These are phyloP conservation scores for Diaporthe sp. DNA, from an alignment of 2,329 filamentous ascomycete genomes.

Conservation along the genomic window DNA sequence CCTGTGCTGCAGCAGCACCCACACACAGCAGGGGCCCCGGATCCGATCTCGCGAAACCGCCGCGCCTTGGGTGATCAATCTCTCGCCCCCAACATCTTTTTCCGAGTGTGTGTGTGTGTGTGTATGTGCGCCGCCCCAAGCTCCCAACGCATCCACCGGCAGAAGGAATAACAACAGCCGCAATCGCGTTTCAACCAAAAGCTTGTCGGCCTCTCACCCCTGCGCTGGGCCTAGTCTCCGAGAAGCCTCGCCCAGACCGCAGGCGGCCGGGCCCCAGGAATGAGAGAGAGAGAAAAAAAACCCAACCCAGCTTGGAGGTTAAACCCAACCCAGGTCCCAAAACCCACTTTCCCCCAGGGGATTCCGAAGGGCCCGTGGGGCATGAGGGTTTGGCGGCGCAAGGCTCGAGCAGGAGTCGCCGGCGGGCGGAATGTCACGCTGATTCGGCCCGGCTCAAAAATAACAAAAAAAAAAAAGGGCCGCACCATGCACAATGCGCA, in stretches of 20 bases:
- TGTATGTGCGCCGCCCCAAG: no score
- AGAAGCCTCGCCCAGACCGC: neutral
- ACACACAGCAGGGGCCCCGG: neutral
- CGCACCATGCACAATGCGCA: conserved; percentile 9
- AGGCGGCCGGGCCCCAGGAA: neutral
- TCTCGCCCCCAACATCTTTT: no score
- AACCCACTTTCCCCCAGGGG: neutral
- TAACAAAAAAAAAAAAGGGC: neutral
- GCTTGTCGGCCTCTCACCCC: conserved; percentile 14
- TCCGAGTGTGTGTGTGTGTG: no score
- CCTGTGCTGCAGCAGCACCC: no score
- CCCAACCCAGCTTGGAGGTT: neutral
- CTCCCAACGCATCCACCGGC: neutral
- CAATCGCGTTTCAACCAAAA: conserved; percentile 28
- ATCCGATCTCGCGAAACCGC: conserved; percentile 15
- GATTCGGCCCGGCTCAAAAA: conserved; percentile 18
- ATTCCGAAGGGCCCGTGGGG: neutral
- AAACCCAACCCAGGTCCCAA: neutral
- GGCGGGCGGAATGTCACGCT: conserved; percentile 23
- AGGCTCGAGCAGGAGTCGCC: neutral
- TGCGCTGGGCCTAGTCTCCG: conserved; percentile 3
- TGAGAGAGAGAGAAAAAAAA: no score
- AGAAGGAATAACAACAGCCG: conserved; percentile 10
- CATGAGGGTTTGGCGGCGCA: neutral
- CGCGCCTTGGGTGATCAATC: no score